Conservation (phyloP, 2,329 filamentous ascomycete species). For the Alternaria triticina region DNA sequence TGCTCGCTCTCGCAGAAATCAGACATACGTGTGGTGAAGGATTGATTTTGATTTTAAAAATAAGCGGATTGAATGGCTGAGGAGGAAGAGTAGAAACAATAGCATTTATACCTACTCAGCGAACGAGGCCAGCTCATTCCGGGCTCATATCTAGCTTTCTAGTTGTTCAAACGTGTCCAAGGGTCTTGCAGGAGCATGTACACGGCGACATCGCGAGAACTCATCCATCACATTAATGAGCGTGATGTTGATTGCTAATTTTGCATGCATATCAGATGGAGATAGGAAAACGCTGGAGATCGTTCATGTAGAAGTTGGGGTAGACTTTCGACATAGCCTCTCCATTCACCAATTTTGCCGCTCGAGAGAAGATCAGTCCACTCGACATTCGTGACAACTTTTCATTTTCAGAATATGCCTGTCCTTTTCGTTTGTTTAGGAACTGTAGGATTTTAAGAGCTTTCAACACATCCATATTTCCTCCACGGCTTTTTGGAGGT, state of each 20-base stretch:
- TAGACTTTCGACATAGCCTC: background rate
- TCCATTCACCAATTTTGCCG: rapidly evolving
- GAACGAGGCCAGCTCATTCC: rapidly evolving
- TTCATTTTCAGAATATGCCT: background rate
- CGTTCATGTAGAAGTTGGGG: too few relatives aligned
- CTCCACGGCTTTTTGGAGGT: background rate
- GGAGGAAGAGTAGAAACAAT: background rate
- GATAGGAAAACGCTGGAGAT: rapidly evolving
- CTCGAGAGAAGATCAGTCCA: background rate
- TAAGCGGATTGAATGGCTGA: background rate
- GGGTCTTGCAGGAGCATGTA: background rate
- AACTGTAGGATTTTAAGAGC: background rate
- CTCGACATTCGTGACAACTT: rapidly evolving
- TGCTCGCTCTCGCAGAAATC: background rate
- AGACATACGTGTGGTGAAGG: too few relatives aligned
- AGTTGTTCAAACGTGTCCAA: background rate
- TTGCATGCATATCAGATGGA: background rate
- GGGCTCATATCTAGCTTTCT: rapidly evolving
- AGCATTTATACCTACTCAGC: too few relatives aligned
- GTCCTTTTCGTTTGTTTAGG: rapidly evolving
- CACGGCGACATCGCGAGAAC: background rate
- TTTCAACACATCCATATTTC: background rate
- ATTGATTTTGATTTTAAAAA: background rate
- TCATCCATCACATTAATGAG: rapidly evolving
- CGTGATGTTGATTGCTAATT: background rate